A percentile compares a stretch with the other conserved stretches of the same genome.
Evolutionary conservation across 768 basidiomycete genomes (phyloP).

Genomic region (Astraeus odoratus): DNA sequence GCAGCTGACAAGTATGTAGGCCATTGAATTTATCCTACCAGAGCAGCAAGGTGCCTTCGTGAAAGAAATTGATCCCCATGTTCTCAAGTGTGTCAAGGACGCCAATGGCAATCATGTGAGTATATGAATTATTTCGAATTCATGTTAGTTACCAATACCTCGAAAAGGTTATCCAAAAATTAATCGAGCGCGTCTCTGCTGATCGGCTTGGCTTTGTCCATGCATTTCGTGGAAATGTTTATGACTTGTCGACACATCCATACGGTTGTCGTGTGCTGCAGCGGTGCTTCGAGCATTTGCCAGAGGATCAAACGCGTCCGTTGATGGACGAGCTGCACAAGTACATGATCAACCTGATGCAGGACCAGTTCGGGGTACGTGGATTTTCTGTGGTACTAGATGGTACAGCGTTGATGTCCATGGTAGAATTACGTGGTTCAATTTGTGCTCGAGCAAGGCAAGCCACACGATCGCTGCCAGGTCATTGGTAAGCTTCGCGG

Average conservation of each 20-base stretch:
- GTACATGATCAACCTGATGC: conserved; percentile 66
- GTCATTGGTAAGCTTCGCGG: conserved; percentile 68
- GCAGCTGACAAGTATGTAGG: conserved; percentile 38
- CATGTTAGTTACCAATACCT: not conserved
- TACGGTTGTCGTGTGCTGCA: conserved; percentile 96
- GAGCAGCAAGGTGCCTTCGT: conserved; percentile 76
- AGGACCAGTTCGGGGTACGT: conserved; percentile 86
- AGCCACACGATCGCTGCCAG: conserved; percentile 55
- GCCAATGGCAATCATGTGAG: conserved; percentile 91
- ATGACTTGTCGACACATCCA: conserved; percentile 77
- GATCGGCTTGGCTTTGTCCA: conserved; percentile 73
- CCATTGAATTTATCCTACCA: conserved; percentile 71
- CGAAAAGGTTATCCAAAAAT: conserved; percentile 74
- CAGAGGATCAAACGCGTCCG: conserved; percentile 55
- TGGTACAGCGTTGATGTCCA: conserved; percentile 5
- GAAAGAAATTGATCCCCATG: conserved; percentile 69
- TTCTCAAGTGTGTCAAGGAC: conserved; percentile 83
- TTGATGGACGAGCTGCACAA: conserved; percentile 81
- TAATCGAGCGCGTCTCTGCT: conserved; percentile 73
- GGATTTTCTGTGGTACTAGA: not conserved
- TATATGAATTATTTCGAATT: conserved; percentile 7
- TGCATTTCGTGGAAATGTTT: conserved; percentile 70
- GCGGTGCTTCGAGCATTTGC: conserved; percentile 82
- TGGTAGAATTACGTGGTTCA: conserved; percentile 90
- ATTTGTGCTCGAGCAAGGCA: conserved; percentile 81